A percentile compares a stretch with the other conserved stretches of the same genome.
Evolutionary conservation across 2,329 filamentous ascomycete genomes (phyloP).

Genomic region (Xylaria sp.): DNA sequence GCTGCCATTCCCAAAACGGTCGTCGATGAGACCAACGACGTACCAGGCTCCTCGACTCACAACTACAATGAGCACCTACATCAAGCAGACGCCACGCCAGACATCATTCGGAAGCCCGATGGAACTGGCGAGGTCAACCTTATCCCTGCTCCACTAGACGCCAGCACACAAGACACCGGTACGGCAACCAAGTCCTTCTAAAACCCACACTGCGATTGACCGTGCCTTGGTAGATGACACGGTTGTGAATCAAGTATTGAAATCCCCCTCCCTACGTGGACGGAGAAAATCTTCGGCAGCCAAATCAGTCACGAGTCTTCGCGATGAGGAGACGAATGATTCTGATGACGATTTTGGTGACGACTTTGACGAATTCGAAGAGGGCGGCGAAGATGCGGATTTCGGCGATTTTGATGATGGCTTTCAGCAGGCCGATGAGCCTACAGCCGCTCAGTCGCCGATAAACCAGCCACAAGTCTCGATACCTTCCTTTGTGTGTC

Average conservation of each 20-base stretch:
- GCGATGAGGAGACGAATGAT: slow-evolving; percentile 48
- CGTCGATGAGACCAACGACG: slow-evolving; percentile 63
- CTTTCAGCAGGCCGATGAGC: slow-evolving; percentile 68
- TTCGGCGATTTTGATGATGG: slow-evolving; percentile 80
- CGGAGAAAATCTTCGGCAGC: slow-evolving; percentile 49
- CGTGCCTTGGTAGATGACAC: slow-evolving; percentile 52
- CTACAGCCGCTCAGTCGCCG: slow-evolving; percentile 47
- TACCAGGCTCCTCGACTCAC: slow-evolving; percentile 57
- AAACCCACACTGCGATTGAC: slow-evolving; percentile 53
- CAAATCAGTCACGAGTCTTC: slow-evolving; percentile 44
- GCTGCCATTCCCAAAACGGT: slow-evolving; percentile 63
- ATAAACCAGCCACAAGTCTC: slow-evolving; percentile 52
- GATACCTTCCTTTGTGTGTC: slow-evolving; percentile 58
- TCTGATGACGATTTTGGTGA: slow-evolving; percentile 65
- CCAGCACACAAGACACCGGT: slow-evolving; percentile 50
- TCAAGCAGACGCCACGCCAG: slow-evolving; percentile 64
- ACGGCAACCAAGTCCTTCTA: slow-evolving; percentile 53
- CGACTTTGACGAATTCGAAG: slow-evolving; percentile 72
- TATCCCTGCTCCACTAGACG: slow-evolving; percentile 45
- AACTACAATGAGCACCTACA: slow-evolving; percentile 59
- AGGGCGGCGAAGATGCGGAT: slow-evolving; percentile 64
- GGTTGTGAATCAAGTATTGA: slow-evolving; percentile 45
- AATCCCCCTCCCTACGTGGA: slow-evolving; percentile 44
- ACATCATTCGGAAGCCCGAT: slow-evolving; percentile 58
- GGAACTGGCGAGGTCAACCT: slow-evolving; percentile 52